Base-by-base conservation (phyloP, 2,329 filamentous ascomycete genomes). In the Diplodia corticola region DNA sequence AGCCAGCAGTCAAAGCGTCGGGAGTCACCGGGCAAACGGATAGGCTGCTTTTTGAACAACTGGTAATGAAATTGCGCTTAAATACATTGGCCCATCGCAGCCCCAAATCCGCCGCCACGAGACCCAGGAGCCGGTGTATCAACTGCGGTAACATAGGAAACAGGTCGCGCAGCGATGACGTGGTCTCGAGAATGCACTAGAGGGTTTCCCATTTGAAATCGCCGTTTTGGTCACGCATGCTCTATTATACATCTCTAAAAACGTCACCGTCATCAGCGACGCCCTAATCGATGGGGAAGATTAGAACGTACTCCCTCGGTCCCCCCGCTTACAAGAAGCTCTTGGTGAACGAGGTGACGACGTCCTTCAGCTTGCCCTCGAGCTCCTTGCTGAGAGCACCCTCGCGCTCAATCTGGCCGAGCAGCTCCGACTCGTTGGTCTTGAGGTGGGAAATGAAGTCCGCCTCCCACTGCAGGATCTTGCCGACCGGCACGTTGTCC, bases 321-420 rank as follows among this genome's bases (percentile, higher is more conserved):
- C 28, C 55, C 48, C 46, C 54, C n/a, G 46, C 73, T 70, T 82
- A 83, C 73, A 77, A 76, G 88, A 97, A 98, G 88, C 89, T 92
- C 91, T 97, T 96, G 86, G 92, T 96, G 89, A 97, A 98, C 81
- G 78, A 85, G 74, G 75, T 70, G 76, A 92, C 87, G 76, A 91
- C 84, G 68, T 95, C 90, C 86, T 89, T 91, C 77, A 96, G 84
- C 85, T 88, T 91, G 72, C 82, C 84, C 86, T 96, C 95, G 59
- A 93, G 85, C 46, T 97, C 94, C 89, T 97, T 97, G 90, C 91
- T 95, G 80, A 99, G 83, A 71, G 92, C 87, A 81, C 94, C 94
- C 88, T 98, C 93, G 88, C 94, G 95, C 78, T 96, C 93, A 74
- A 99, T 97, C 75, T 88, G 90, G 76, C 88, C 85, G 71, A 97